phyloP scores from a whole-genome alignment of 2,329 filamentous ascomycete species.

The Trichoderma sp. region DNA sequence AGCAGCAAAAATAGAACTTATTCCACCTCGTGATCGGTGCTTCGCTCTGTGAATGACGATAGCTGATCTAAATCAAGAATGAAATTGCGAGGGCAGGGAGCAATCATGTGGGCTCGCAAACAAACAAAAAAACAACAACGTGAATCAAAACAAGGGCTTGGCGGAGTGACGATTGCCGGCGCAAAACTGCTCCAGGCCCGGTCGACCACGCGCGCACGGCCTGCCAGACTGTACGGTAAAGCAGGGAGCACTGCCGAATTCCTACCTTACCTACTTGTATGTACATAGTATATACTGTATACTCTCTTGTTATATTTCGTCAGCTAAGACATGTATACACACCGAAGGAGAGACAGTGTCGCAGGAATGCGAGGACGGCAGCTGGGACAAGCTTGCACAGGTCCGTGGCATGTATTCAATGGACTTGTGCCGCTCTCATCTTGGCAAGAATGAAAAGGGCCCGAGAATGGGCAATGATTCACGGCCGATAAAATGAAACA shows the following conservation, averaged over 20 bases:
- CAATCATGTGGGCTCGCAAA: not conserved
- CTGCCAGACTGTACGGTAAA: not conserved
- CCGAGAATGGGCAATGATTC: not conserved
- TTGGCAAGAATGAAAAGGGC: not conserved
- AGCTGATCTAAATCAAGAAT: not conserved
- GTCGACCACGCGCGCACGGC: not conserved
- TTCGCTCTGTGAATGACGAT: not conserved
- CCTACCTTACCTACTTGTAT: not conserved
- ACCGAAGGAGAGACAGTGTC: not conserved
- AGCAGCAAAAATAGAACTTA: not conserved
- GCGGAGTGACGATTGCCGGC: conserved; percentile 12
- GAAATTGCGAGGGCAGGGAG: conserved; percentile 2
- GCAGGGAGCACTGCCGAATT: not conserved
- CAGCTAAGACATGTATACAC: not conserved
- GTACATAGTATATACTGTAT: no score
- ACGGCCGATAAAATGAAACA: not conserved
- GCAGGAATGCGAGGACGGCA: not conserved
- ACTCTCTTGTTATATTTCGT: not conserved
- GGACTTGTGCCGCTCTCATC: not conserved
- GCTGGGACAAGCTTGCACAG: not conserved
- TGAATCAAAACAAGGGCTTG: conserved; percentile 4
- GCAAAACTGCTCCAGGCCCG: not conserved
- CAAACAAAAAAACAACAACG: not conserved
- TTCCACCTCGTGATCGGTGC: not conserved
- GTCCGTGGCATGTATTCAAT: not conserved